Conservation (phyloP, 441 rosid genomes). For the Croton setiger region DNA sequence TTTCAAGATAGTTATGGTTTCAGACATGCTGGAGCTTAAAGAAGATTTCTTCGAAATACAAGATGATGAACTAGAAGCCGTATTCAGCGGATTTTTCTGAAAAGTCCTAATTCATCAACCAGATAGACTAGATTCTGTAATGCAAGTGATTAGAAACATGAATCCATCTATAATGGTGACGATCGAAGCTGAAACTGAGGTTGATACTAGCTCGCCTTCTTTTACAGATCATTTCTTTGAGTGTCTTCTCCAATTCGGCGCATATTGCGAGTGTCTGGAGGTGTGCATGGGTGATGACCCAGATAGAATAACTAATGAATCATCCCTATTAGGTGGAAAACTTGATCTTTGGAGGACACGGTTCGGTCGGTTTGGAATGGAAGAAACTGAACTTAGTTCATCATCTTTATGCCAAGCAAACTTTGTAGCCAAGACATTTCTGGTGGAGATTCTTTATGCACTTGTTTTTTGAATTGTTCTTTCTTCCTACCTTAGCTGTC, state of each 20-base stretch:
- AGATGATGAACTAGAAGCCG: conserved; percentile 30
- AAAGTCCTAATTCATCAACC: conserved; percentile 27
- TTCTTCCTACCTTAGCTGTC: too few species aligned
- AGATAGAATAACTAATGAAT: conserved; percentile 16
- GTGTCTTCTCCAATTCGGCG: conserved; percentile 37
- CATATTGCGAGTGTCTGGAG: conserved; percentile 49
- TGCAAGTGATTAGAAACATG: conserved; percentile 36
- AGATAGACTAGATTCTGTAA: conserved; percentile 35
- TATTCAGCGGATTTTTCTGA: conserved; percentile 19
- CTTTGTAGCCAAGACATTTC: conserved; percentile 18
- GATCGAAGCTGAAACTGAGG: conserved; percentile 35
- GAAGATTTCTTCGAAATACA: conserved; percentile 32
- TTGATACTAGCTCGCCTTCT: conserved; percentile 33
- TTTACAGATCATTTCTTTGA: conserved; percentile 43
- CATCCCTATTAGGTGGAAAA: conserved; percentile 17
- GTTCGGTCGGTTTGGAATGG: conserved; percentile 28
- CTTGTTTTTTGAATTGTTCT: too few species aligned
- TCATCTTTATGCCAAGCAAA: conserved; percentile 31
- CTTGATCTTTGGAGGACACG: conserved; percentile 31
- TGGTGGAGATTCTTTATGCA: conserved; percentile 17
- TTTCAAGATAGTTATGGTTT: conserved; percentile 37
- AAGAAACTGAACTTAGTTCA: conserved; percentile 27
- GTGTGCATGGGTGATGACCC: conserved; percentile 21
- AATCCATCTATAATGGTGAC: conserved; percentile 43
- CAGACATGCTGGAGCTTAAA: conserved; percentile 38